Conservation (phyloP, 345 rosid genomes). For the Jatropha curcas region DNA sequence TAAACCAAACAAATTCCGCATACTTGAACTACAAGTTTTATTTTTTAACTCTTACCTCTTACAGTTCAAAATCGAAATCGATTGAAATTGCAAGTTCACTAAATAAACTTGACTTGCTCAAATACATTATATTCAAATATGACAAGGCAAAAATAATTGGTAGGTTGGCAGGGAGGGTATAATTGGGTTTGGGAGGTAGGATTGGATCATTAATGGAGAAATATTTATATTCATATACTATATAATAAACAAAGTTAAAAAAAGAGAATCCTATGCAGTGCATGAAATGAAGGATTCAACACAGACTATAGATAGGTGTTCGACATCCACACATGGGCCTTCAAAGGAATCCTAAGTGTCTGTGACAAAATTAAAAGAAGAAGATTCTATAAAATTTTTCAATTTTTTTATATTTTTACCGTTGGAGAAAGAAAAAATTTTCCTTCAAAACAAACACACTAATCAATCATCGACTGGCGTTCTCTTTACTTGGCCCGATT, state of each 20-base stretch:
- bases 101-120: neutral
- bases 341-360: slow-evolving; percentile 38
- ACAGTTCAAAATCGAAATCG: too few relatives aligned
- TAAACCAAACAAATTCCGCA: too few relatives aligned
- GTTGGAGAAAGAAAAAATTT: slow-evolving; percentile 1
- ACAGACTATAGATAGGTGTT: neutral
- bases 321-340: slow-evolving; percentile 33
- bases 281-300: neutral
- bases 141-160: slow-evolving; percentile 21
- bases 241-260: neutral
- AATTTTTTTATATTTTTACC: neutral
- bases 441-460: neutral
- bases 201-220: slow-evolving; percentile 10
- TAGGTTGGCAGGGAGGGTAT: neutral
- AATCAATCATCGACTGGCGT: slow-evolving; percentile 30
- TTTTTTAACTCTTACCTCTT: too few relatives aligned
- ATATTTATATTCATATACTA: neutral
- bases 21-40: too few relatives aligned
- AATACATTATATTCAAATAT: slow-evolving; percentile 1
- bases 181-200: neutral
- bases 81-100: too few relatives aligned
- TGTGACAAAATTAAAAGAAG: neutral
- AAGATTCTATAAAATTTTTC: neutral
- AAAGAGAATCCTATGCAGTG: slow-evolving; percentile 45
- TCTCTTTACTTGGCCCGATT: slow-evolving; percentile 26